Base-by-base conservation (phyloP, 805 yeast species). In the Metschnikowia gelsemii region DNA sequence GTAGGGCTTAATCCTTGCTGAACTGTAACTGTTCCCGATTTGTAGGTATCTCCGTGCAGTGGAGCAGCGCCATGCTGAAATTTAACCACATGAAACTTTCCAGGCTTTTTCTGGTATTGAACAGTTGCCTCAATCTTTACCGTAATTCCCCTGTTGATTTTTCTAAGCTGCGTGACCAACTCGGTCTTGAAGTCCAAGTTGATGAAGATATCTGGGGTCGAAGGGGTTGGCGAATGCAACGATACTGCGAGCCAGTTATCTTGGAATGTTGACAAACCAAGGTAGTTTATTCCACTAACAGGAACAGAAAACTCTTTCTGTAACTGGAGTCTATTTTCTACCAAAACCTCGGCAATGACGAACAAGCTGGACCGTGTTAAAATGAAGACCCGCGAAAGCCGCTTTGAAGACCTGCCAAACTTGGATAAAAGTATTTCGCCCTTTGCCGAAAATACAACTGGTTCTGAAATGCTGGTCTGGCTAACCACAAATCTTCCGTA, bases 201-300 rank as follows among this genome's bases (percentile, higher is more conserved):
- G 46, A 93, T 69, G 43, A 93, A 78, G 9, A 87, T 74, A 64
- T 93, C 99, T 1, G 96, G 88, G 2, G 72, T 65, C 1, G 75
- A 54, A 4, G 75, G 68, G 0, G 80, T 74, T 16, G 75, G 73
- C 3, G 66, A 44, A 35, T 58, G 64, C 42, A 80, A 62, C 25
- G 78, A 76, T 32, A 85, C 57, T 1, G 96, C 95, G 24, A 90
- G 61, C 99, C 99, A 93, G 56, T 90, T 93, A 64, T 93, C 99
- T 51, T 90, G 93, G 41, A 80, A 70, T 34, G 74, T 78, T 0
- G 96, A 85, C 51, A 93, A 56, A 3, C 82, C 81, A 12, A 87
- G 76, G 44, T 77, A 76, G 18, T 68, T 71, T 38, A 93, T 82
- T 3, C 75, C 68, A 8, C 70, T 60, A 2, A 87, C 68, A 7